phyloP scores from a whole-genome alignment of 139 green algal species.

The Gonium pectorale region DNA sequence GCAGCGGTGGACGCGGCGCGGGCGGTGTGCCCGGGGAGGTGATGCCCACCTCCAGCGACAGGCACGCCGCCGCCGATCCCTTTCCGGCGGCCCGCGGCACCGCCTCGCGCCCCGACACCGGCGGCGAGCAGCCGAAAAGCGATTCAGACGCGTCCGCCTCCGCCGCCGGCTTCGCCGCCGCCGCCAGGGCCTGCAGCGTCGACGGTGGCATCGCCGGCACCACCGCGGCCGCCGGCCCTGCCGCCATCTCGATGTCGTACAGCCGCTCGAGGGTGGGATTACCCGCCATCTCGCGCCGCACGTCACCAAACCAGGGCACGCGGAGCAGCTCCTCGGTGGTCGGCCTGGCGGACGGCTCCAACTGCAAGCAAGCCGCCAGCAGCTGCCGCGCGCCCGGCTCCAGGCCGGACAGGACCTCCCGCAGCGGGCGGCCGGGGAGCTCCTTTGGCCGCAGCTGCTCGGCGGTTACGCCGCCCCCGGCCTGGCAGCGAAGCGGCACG shows the following conservation, averaged over 20 bases:
- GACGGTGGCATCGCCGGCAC: too few relatives aligned
- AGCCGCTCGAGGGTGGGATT: background rate
- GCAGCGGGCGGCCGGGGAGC: slow-evolving; percentile 5
- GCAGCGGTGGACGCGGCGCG: too few relatives aligned
- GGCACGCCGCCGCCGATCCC: too few relatives aligned
- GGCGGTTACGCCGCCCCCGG: background rate
- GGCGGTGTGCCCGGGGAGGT: too few relatives aligned
- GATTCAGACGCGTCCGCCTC: too few relatives aligned
- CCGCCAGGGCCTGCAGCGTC: too few relatives aligned
- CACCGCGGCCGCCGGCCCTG: background rate
- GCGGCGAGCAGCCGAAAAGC: too few relatives aligned
- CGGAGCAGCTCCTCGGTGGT: slow-evolving; percentile 10
- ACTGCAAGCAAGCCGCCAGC: slow-evolving; percentile 11
- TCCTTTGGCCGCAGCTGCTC: background rate
- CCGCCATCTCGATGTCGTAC: background rate
- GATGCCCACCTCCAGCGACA: too few relatives aligned
- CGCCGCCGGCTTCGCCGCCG: too few relatives aligned
- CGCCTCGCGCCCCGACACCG: too few relatives aligned
- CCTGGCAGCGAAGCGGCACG: too few relatives aligned
- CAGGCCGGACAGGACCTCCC: background rate
- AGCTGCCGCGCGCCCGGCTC: background rate
- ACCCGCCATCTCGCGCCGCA: background rate
- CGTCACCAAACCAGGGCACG: slow-evolving; percentile 4
- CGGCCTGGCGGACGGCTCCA: background rate
- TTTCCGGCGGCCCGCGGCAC: too few relatives aligned